Evolutionary conservation across 768 basidiomycete genomes (phyloP), one percentile per base, ranked within the genome.

Genomic region (Amanita rubescens): DNA sequence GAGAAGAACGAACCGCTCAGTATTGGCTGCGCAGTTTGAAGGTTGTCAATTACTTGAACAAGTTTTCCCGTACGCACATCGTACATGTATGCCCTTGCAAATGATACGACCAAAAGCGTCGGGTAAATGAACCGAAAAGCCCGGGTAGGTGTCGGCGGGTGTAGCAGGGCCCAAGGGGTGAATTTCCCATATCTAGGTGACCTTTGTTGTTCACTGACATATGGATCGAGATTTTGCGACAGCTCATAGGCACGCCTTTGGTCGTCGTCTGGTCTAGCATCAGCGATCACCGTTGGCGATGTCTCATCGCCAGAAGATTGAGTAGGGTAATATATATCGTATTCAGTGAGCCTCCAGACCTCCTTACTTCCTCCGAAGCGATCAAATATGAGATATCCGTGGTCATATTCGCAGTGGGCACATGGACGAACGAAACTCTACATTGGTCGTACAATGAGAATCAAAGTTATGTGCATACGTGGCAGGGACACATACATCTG

Each of bases 111-210:
- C 2, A 86, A 66, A 6, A 91, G 68, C 10, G 74, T 78, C 1
- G 87, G 87, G 61, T 84, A 84, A 7, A 80, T 81, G 55, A 87
- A 79, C 14, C 85, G 78, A 65, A 78, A 89, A 0, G 87, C 87
- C 3, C 69, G 63, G 2, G 73, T 73, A 7, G 50, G 30, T 22
- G 63, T 70, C 4, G 82, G 80, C 46, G 75, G 66, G 3, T 61
- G 62, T 10, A 90, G 66, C 20, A 83, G 65, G 0, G 80, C 79
- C 78, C 83, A 86, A 0, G 87, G 79, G 25, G 64, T 69, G 62
- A 90, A 89, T 48, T 76, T 78, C 0, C 83, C 84, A 17, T 38
- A 19, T 47, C 11, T 34, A 9, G 35, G 12, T 42, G 27, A 2
- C 51, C n/a, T 12, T 30, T 24, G 11, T 39, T 44, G 19, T 32